phyloP scores from a whole-genome alignment of 2,329 filamentous ascomycete species.

The Penicillium sp. region DNA sequence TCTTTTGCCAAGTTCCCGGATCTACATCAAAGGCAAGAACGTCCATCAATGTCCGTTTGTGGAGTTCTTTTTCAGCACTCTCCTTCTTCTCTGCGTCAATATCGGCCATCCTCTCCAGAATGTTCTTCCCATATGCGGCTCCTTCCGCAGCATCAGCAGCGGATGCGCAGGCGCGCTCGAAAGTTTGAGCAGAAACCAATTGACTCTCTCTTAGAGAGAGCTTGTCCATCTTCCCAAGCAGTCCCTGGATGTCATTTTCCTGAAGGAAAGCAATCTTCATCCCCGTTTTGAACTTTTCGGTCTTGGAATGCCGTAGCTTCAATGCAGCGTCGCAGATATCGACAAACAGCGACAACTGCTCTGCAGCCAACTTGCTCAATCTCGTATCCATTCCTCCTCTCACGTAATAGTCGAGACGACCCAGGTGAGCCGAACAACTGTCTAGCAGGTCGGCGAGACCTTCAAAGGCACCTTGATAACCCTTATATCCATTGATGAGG shows the following conservation, averaged over 20 bases:
- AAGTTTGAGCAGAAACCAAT: background rate
- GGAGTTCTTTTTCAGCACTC: background rate
- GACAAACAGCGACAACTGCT: background rate
- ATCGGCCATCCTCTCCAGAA: background rate
- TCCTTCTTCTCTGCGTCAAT: background rate
- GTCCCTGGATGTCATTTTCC: background rate
- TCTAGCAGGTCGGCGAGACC: background rate
- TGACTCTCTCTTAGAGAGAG: background rate
- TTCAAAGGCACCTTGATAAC: constrained; percentile 1
- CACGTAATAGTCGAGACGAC: background rate
- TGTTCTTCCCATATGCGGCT: background rate
- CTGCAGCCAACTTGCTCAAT: background rate
- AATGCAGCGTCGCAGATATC: background rate
- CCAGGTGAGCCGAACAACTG: background rate
- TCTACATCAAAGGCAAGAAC: background rate
- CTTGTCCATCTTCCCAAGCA: background rate
- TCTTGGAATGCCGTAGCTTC: background rate
- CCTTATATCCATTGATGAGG: constrained; percentile 2
- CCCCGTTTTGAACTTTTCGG: background rate
- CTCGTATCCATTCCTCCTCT: background rate
- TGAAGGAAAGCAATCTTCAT: background rate
- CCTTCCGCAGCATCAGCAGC: background rate
- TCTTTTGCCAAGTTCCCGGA: background rate
- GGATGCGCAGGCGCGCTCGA: background rate
- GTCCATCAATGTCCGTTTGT: background rate